Evolutionary conservation across 306 rosid genomes (phyloP).

Genomic region (Acmispon strigosus): DNA sequence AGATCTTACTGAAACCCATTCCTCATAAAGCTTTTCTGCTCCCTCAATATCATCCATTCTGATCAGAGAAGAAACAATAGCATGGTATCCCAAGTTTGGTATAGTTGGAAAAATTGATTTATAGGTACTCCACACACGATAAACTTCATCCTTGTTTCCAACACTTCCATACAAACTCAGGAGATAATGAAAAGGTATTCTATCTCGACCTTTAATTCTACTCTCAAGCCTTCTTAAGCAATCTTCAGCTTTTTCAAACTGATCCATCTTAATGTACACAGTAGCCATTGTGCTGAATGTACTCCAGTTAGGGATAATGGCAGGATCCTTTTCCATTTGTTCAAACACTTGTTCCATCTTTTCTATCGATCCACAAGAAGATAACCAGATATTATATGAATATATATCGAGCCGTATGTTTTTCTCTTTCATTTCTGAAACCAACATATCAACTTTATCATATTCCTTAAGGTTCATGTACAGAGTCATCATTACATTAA

Average conservation of each 20-base stretch:
- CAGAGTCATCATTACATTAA: conserved; percentile 95
- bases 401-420: conserved; percentile 65
- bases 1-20: conserved; percentile 63
- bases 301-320: conserved; percentile 76
- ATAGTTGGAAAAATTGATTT: conserved; percentile 56
- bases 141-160: conserved; percentile 73
- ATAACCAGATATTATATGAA: conserved; percentile 89
- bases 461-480: conserved; percentile 78
- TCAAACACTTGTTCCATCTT: conserved; percentile 80
- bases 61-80: conserved; percentile 62
- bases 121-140: conserved; percentile 80
- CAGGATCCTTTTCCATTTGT: conserved; percentile 58
- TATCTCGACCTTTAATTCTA: conserved; percentile 75
- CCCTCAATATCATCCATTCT: conserved; percentile 71
- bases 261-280: conserved; percentile 77
- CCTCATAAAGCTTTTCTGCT: conserved; percentile 63
- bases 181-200: conserved; percentile 85
- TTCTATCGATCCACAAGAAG: conserved; percentile 69
- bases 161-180: conserved; percentile 71
- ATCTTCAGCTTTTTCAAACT: conserved; percentile 68
- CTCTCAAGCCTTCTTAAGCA: conserved; percentile 67
- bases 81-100: conserved; percentile 93
- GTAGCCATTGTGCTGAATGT: conserved; percentile 93
- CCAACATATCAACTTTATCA: conserved; percentile 61
- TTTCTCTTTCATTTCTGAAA: conserved; percentile 75